A percentile compares a stretch with the other conserved stretches of the same genome.
Conservation (phyloP, 2,329 filamentous ascomycete genomes). For the Calonectria hawksworthii region DNA sequence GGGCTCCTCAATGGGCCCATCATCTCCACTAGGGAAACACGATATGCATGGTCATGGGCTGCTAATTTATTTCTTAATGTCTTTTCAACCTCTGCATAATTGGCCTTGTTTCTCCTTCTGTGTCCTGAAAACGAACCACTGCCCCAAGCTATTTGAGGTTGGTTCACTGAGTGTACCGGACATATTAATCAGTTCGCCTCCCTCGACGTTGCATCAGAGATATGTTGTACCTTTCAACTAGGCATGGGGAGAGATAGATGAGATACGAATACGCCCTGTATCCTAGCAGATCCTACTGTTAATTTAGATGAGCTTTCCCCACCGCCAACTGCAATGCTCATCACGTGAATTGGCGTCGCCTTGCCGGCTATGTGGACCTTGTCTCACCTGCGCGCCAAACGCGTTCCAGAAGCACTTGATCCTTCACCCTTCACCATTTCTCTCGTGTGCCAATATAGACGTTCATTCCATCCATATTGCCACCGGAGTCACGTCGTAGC, state of each 20-base stretch:
- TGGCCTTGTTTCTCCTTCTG: background rate
- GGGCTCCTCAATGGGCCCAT: slow-evolving; percentile 3
- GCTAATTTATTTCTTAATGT: slow-evolving; percentile 16
- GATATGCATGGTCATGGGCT: slow-evolving; percentile 11
- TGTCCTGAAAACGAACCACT: slow-evolving; percentile 8
- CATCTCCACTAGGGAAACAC: slow-evolving; percentile 25
- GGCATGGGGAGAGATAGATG: background rate
- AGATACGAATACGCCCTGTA: slow-evolving; percentile 15
- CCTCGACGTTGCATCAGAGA: slow-evolving; percentile 23
- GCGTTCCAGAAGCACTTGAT: slow-evolving; percentile 31
- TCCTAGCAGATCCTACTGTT: slow-evolving; percentile 24
- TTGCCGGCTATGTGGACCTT: slow-evolving; percentile 12
- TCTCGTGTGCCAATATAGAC: slow-evolving; percentile 10
- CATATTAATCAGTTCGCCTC: slow-evolving; percentile 4
- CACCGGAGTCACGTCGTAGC: background rate
- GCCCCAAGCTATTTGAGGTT: background rate
- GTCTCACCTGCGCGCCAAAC: slow-evolving; percentile 23
- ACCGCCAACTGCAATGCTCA: slow-evolving; percentile 11
- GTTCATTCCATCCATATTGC: slow-evolving; percentile 13
- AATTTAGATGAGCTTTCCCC: slow-evolving; percentile 23
- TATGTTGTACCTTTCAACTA: background rate
- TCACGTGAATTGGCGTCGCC: slow-evolving; percentile 46
- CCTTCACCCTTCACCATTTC: slow-evolving; percentile 6
- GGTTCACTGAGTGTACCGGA: slow-evolving; percentile 1
- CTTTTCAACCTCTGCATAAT: slow-evolving; percentile 3